A percentile compares a stretch with the other conserved stretches of the same genome.
These are phyloP conservation scores for Capsicum pubescens DNA, from an alignment of 257 asterid genomes.

Conservation along the genomic window DNA sequence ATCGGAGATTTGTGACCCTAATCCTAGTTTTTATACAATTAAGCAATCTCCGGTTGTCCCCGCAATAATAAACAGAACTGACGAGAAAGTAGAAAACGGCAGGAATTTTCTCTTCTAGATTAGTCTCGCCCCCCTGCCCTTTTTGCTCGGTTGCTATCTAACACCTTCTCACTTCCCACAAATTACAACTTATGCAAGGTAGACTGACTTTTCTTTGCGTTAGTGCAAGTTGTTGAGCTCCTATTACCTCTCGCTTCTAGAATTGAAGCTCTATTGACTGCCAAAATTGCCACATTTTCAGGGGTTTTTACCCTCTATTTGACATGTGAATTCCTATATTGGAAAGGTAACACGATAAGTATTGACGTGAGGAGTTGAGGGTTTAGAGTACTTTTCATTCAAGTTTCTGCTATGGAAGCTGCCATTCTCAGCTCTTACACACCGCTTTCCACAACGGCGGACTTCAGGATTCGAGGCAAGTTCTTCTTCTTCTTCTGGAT, in stretches of 20 bases:
- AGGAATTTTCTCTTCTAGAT: too few relatives aligned
- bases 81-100: too few relatives aligned
- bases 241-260: not conserved
- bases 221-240: not conserved
- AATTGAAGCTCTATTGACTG: not conserved
- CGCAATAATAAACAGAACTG: too few relatives aligned
- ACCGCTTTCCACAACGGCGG: conserved; percentile 33
- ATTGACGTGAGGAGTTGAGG: not conserved
- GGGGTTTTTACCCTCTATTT: not conserved
- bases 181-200: too few relatives aligned
- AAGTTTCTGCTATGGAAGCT: conserved; percentile 60
- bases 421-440: conserved; percentile 52
- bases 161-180: too few relatives aligned
- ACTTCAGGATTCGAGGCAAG: conserved; percentile 40
- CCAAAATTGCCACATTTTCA: not conserved
- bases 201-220: too few relatives aligned
- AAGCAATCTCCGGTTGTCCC: too few relatives aligned
- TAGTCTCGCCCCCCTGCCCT: too few relatives aligned
- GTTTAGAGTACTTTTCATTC: conserved; percentile 10
- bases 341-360: not conserved
- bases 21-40: too few relatives aligned
- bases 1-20: conserved; percentile 48
- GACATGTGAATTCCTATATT: not conserved
- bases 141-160: too few relatives aligned
- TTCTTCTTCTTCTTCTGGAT: not conserved